Conservation (phyloP, 169 alveolate species). For the Plasmodium vinckei region DNA sequence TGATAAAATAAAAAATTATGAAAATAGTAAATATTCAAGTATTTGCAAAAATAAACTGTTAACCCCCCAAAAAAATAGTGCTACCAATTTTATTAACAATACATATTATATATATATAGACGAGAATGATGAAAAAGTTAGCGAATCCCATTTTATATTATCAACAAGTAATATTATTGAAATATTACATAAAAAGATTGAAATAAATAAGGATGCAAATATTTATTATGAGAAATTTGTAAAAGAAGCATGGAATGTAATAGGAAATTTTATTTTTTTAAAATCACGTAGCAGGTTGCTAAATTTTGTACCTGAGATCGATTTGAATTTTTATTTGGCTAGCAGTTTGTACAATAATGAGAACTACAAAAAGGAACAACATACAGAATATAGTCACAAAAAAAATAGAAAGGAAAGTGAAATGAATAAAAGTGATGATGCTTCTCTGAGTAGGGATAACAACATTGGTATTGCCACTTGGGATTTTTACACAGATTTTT, state of each 20-base stretch:
- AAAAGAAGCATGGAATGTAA: conserved; percentile 37
- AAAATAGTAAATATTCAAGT: not conserved
- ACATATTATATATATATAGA: conserved; percentile 42
- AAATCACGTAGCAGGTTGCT: conserved; percentile 10
- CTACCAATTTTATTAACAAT: conserved; percentile 14
- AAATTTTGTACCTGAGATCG: conserved; percentile 52
- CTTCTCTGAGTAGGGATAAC: not conserved
- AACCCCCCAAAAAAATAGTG: too few relatives aligned
- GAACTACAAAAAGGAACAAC: conserved; percentile 31
- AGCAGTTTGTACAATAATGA: conserved; percentile 51
- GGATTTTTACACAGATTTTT: conserved; percentile 62
- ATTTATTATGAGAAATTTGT: conserved; percentile 6
- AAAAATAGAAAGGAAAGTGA: not conserved
- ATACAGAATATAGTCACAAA: not conserved
- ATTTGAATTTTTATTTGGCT: conserved; percentile 70
- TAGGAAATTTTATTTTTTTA: conserved; percentile 22
- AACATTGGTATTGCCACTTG: conserved; percentile 25
- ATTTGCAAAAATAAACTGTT: conserved; percentile 12
- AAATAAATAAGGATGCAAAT: not conserved
- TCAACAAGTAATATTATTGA: conserved; percentile 40
- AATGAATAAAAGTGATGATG: not conserved
- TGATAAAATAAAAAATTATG: conserved; percentile 15
- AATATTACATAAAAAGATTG: conserved; percentile 22
- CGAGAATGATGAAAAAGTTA: conserved; percentile 26
- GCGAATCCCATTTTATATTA: conserved; percentile 14